Evolutionary conservation across 2,329 filamentous ascomycete species (phyloP), one percentile per base, ranked within the genome.

Genomic region (Paraphoma chrysanthemicola): DNA sequence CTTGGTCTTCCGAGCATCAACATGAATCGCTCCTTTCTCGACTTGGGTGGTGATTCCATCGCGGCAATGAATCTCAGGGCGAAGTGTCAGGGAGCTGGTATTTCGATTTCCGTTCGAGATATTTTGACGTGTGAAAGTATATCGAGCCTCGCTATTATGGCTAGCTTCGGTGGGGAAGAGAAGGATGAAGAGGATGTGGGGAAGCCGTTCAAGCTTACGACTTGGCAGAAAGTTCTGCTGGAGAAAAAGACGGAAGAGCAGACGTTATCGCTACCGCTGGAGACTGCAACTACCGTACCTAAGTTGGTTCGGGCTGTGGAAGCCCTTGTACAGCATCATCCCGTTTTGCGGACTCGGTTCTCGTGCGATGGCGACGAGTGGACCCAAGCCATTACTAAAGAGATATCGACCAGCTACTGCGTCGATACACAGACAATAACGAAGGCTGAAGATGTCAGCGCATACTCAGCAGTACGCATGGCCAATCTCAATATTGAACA

Each of bases 221-320:
- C 79, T 0, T 77, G 79, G 28, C 80, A 81, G 46, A 63, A 73
- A 16, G 56, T 76, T 11, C 75, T 77, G 44, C 75, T 80, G 46
- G 53, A 71, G 16, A 48, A 48, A 33, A 28, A 60, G 29, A 23
- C 36, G 18, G 38, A 36, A 41, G 44, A 55, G 48, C 48, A 79
- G 78, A 51, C 29, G 30, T 11, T 47, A 78, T 81, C 74, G 1
- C 59, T 82, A 3, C 62, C 66, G 4, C 33, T 80, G 9, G 59
- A 61, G 7, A 60, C 58, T 14, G 57, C 49, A 1, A 39, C 74
- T 1, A 66, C 51, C 49, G 51, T 53, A 10, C 38, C 44, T 2
- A 47, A 78, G 74, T 38, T 64, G 43, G 0, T 62, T 74, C 7
- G 57, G 51, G 6, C 47, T 18, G 31, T 47, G 16, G 44, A 47